phyloP scores from a whole-genome alignment of 208 protist genomes.

The Trypanosoma avium region DNA sequence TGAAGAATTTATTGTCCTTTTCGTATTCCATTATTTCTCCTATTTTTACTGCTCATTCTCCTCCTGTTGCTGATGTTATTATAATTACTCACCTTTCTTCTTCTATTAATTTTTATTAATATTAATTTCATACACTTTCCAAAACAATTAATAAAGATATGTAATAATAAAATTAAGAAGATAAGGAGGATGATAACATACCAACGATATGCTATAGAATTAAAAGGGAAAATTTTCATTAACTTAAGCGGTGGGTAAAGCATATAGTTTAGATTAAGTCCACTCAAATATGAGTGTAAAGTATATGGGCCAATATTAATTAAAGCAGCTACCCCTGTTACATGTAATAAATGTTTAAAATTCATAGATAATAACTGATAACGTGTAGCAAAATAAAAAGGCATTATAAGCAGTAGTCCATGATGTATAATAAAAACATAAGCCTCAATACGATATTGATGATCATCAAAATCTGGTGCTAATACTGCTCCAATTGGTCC shows the following conservation, averaged over 20 bases:
- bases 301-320: slow-evolving; percentile 61
- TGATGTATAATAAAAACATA: slow-evolving; percentile 66
- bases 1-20: neutral
- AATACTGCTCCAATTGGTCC: slow-evolving; percentile 32
- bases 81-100: neutral
- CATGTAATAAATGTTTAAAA: slow-evolving; percentile 44
- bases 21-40: neutral
- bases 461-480: slow-evolving; percentile 63
- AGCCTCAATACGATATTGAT: slow-evolving; percentile 51
- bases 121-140: neutral
- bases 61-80: neutral
- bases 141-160: slow-evolving; percentile 26
- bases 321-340: slow-evolving; percentile 49
- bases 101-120: neutral
- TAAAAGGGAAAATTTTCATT: slow-evolving; percentile 11
- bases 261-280: slow-evolving; percentile 82
- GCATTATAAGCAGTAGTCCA: slow-evolving; percentile 52
- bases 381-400: slow-evolving; percentile 62
- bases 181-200: slow-evolving; percentile 39
- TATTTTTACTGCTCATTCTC: neutral
- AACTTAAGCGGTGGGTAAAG: slow-evolving; percentile 50
- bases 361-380: slow-evolving; percentile 51
- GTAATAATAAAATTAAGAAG: slow-evolving; percentile 29
- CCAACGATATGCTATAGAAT: slow-evolving; percentile 40
- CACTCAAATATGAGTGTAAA: slow-evolving; percentile 43